Conservation (phyloP, 2,329 filamentous ascomycete species). For the Aspergillus sp. region DNA sequence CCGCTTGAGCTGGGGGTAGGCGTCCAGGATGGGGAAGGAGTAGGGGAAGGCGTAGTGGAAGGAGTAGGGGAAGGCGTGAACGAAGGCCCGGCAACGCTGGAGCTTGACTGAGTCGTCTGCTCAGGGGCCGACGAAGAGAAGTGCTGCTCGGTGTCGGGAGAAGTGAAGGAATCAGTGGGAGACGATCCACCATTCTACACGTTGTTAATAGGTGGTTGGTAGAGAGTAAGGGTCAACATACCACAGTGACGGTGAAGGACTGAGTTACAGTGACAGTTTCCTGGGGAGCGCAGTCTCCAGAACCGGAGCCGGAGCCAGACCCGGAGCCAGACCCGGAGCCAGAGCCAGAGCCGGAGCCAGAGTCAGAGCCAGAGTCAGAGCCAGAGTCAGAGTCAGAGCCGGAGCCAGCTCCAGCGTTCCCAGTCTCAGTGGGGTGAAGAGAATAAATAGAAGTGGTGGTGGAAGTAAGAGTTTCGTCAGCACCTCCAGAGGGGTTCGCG, state of each 20-base stretch:
- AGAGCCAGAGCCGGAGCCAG: background rate
- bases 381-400: background rate
- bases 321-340: slow-evolving; percentile 4
- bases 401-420: background rate
- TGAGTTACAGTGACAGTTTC: slow-evolving; percentile 34
- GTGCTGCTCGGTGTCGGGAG: slow-evolving; percentile 11
- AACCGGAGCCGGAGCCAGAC: background rate
- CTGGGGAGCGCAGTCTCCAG: slow-evolving; percentile 15
- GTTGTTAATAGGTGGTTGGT: background rate
- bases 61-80: slow-evolving; percentile 5
- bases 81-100: background rate
- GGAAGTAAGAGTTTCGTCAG: slow-evolving; percentile 31
- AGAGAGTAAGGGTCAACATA: slow-evolving; percentile 20
- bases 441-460: slow-evolving; percentile 14
- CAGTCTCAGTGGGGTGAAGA: slow-evolving; percentile 4
- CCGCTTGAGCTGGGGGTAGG: slow-evolving; percentile 21
- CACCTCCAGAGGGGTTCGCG: background rate
- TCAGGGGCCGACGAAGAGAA: background rate
- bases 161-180: slow-evolving; percentile 2
- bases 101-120: slow-evolving; percentile 1
- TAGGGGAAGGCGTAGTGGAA: slow-evolving; percentile 12
- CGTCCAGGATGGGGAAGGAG: slow-evolving; percentile 8
- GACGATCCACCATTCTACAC: slow-evolving; percentile 14
- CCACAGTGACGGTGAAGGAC: slow-evolving; percentile 33
- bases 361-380: background rate